Percentiles rank a stretch among this genome's conserved stretches.
Evolutionary conservation across 202 grass and related monocot species (phyloP).

Genomic region (Zizania palustris): DNA sequence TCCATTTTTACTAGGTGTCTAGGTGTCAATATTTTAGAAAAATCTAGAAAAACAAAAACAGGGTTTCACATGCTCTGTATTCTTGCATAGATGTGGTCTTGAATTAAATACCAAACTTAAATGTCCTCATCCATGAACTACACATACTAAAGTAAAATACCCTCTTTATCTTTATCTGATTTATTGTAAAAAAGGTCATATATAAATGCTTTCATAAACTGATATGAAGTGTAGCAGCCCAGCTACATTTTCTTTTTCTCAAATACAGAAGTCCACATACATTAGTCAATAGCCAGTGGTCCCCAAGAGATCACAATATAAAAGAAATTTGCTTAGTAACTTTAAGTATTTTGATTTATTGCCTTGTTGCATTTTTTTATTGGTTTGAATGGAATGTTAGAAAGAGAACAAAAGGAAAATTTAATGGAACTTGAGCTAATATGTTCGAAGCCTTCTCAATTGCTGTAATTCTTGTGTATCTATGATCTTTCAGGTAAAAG

Average conservation of each 20-base stretch:
- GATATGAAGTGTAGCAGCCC: not conserved
- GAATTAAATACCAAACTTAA: not conserved
- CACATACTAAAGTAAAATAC: not conserved
- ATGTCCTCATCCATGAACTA: not conserved
- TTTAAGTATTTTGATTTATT: not conserved
- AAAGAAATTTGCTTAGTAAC: not conserved
- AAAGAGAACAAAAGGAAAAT: too few species aligned
- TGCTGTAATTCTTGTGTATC: not conserved
- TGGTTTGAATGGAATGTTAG: not conserved
- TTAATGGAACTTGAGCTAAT: too few species aligned
- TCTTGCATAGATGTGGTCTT: not conserved
- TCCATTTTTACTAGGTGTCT: not conserved
- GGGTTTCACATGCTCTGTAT: not conserved
- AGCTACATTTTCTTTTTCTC: not conserved
- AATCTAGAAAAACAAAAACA: not conserved
- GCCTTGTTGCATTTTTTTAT: not conserved
- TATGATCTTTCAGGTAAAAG: slow-evolving; percentile 66
- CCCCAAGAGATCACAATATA: not conserved
- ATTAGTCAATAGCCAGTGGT: not conserved
- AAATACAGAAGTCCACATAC: not conserved
- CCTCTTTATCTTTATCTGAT: not conserved
- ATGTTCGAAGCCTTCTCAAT: not conserved
- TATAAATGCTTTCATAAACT: not conserved
- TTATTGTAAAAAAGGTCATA: not conserved
- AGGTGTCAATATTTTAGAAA: not conserved